Evolutionary conservation across 805 yeast genomes (phyloP), one percentile per base, ranked within the genome.

Genomic region (Metschnikowia lochheadii): DNA sequence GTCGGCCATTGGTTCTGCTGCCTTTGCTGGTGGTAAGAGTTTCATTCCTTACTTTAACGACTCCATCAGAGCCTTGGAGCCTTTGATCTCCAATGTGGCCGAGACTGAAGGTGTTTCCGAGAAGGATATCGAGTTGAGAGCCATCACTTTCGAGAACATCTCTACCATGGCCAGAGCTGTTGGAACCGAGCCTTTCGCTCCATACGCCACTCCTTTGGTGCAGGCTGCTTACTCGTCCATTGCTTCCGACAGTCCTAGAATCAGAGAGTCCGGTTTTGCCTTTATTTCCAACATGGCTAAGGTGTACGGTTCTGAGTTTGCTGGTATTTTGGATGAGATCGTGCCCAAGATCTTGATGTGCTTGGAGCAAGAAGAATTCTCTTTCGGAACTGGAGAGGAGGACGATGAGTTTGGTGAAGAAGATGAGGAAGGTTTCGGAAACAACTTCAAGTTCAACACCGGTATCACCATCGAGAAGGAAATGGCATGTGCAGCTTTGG

Each of bases 111-210:
- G 90, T 58, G 75, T 88, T 77, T 76, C 86, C 54, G 97, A 89
- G 61, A 95, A 88, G 55, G 96, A 90, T 63, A 83, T 89, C 57
- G 96, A 90, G 72, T 81, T 94, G 62, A 83, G 95, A 68, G 97
- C 96, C 34, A 79, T 84, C 66, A 89, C 97, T 48, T 85, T 94
- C 59, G 99, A 94, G 75, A 87, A 94, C 63, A 81, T 94, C 58
- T 87, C 97, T 41, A 86, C 97, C 14, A 84, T 94, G 87, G 97
- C 96, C 49, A 82, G 91, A 68, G 97, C 99, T 50, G 97, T 94
- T 52, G 96, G 97, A 56, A 86, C 94, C 49, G 92, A 86, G 60
- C 77, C 89, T 0, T 94, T 94, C 73, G 81, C 88, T 39, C 82
- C 87, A 41, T 89, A 81, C 66, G 96, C 97, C 46, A 84, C 84